Evolutionary conservation across 2,329 filamentous ascomycete genomes (phyloP), one percentile per base, ranked within the genome.

Genomic region (Venturia nashicola): DNA sequence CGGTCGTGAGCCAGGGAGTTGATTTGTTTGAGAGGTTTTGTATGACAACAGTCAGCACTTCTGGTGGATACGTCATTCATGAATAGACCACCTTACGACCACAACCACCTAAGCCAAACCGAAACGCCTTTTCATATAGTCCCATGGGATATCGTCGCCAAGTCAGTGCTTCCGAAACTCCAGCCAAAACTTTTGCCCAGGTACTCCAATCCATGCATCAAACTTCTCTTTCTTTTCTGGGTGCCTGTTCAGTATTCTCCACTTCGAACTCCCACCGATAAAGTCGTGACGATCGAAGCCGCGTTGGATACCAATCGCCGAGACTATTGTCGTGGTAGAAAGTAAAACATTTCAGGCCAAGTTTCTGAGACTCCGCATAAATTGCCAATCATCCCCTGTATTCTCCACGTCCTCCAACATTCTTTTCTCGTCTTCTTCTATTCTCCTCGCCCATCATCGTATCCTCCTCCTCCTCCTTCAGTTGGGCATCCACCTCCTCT

Each of bases 401-500:
- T 43, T 81, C 79, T 5, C 74, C 74, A 54, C 77, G 71, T 0
- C 75, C 77, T 34, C 76, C 79, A 16, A 76, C 70, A 66, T 79
- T 78, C 64, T 77, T 72, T 69, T 81, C 78, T 63, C 71, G 71
- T 65, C 71, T 72, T 63, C 74, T 72, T 66, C 79, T 69, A 66
- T 83, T 83, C 69, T 88, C 83, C 18, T 86, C 80, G 64, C 86
- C 80, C 32, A 57, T 57, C 7, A 36, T 36, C 67, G 77, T 79
- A 64, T 86, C 83, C 62, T 86, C 82, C 18, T 77, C 78, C 71
- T 87, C 83, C 69, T 90, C 87, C 68, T 83, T 84, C 60, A 90
- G 74, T 67, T 82, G 78, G 63, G 83, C 81, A 70, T 92, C 89
- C 0, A 90, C 83, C 63, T 89, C 83, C 65, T 88, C 84, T 67